These are phyloP conservation scores for Fragilaria crotonensis DNA, from an alignment of 108 stramenopile genomes.

Conservation along the genomic window DNA sequence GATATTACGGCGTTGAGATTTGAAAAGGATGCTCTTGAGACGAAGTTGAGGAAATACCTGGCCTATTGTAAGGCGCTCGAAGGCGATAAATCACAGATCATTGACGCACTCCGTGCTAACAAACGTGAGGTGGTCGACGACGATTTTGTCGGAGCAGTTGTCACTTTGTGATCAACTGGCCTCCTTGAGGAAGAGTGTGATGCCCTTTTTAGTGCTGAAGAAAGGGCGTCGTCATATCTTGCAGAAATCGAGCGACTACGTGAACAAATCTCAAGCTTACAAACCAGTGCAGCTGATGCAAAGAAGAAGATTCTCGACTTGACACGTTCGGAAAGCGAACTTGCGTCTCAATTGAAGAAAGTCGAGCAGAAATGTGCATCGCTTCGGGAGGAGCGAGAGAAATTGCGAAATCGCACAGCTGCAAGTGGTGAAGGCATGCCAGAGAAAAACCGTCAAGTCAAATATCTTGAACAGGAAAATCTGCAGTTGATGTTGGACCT, in stretches of 20 bases:
- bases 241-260: constrained; percentile 36
- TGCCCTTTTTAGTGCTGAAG: constrained; percentile 32
- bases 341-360: constrained; percentile 28
- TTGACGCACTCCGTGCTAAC: constrained; percentile 29
- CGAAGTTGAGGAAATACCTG: constrained; percentile 72
- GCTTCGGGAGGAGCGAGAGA: constrained; percentile 25
- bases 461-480: constrained; percentile 78
- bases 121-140: constrained; percentile 39
- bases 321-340: constrained; percentile 21
- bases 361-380: constrained; percentile 32
- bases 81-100: constrained; percentile 58
- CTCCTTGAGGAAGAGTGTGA: constrained; percentile 60
- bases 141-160: constrained; percentile 49
- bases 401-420: constrained; percentile 14
- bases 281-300: constrained; percentile 6
- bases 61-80: constrained; percentile 66
- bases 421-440: constrained; percentile 21
- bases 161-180: constrained; percentile 46
- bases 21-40: constrained; percentile 65
- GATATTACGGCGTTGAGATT: constrained; percentile 48
- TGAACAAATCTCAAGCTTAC: constrained; percentile 27
- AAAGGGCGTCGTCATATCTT: constrained; percentile 26
- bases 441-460: constrained; percentile 44
- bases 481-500: constrained; percentile 74
- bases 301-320: constrained; percentile 30